phyloP scores from a whole-genome alignment of 768 basidiomycete species.

The Gelatoporia subvermispora region DNA sequence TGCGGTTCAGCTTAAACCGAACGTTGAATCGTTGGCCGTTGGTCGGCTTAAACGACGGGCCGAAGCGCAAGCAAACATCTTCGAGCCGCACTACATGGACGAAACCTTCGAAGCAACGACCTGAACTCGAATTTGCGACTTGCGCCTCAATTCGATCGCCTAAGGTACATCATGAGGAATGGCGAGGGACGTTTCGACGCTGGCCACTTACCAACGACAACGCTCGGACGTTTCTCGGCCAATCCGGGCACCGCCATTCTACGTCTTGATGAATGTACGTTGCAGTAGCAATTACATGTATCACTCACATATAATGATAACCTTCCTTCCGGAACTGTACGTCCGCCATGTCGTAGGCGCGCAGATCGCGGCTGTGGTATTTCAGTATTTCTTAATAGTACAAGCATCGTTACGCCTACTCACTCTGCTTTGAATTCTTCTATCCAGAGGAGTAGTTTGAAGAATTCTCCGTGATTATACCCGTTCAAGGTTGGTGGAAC shows the following conservation, averaged over 20 bases:
- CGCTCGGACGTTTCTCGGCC: slow-evolving; percentile 54
- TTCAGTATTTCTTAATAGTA: not conserved
- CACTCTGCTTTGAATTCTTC: slow-evolving; percentile 36
- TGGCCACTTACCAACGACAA: slow-evolving; percentile 52
- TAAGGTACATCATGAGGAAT: not conserved
- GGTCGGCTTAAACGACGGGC: slow-evolving; percentile 33
- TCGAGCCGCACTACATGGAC: slow-evolving; percentile 43
- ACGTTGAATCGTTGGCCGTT: slow-evolving; percentile 43
- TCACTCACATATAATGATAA: slow-evolving; percentile 40
- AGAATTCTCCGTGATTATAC: slow-evolving; percentile 39
- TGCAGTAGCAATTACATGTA: not conserved
- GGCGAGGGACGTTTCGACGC: no score
- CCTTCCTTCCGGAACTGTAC: slow-evolving; percentile 31
- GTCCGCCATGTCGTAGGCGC: slow-evolving; percentile 33
- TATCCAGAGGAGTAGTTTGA: slow-evolving; percentile 50
- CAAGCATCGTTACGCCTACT: slow-evolving; percentile 3
- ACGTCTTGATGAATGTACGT: not conserved
- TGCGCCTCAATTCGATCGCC: slow-evolving; percentile 29
- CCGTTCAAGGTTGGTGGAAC: slow-evolving; percentile 34
- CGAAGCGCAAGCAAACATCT: slow-evolving; percentile 44
- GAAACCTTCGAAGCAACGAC: slow-evolving; percentile 32
- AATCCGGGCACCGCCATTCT: slow-evolving; percentile 52
- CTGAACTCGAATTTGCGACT: slow-evolving; percentile 6
- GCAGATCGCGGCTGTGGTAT: slow-evolving; percentile 24
- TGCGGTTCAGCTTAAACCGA: slow-evolving; percentile 51